A percentile compares a stretch with the other conserved stretches of the same genome.
Evolutionary conservation across 1,284 basidiomycete genomes (phyloP).

Genomic region (Hymenochaete sp.): DNA sequence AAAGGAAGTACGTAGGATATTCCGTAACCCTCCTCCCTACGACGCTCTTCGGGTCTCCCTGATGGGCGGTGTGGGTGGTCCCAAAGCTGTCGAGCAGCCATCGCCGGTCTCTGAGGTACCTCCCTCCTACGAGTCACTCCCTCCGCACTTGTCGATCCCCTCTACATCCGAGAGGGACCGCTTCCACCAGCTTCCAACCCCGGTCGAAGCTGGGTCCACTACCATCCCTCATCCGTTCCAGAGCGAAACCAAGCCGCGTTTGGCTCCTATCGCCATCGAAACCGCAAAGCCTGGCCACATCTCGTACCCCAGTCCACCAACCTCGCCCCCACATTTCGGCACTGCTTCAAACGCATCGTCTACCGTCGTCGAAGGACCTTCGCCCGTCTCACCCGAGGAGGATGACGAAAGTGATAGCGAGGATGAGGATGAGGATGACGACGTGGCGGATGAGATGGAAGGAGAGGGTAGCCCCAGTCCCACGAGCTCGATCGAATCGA

Average conservation of each 20-base stretch:
- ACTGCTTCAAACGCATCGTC: not conserved
- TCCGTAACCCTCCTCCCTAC: slow-evolving; percentile 44
- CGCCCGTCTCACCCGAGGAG: not conserved
- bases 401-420: not conserved
- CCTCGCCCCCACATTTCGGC: slow-evolving; percentile 1
- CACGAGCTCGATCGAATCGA: not conserved
- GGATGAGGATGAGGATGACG: not conserved
- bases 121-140: not conserved
- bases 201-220: not conserved
- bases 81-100: too few relatives aligned
- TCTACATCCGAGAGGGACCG: not conserved
- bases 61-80: not conserved
- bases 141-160: not conserved
- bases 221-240: not conserved
- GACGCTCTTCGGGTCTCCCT: slow-evolving; percentile 25
- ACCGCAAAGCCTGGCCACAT: not conserved
- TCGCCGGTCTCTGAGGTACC: too few relatives aligned
- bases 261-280: not conserved
- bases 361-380: not conserved
- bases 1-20: slow-evolving; percentile 51
- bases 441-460: not conserved
- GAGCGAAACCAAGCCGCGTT: not conserved
- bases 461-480: not conserved
- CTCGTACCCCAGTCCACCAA: not conserved
- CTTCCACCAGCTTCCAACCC: not conserved